These are phyloP conservation scores for Harrya chromipes DNA, from an alignment of 768 basidiomycete genomes.

Conservation along the genomic window DNA sequence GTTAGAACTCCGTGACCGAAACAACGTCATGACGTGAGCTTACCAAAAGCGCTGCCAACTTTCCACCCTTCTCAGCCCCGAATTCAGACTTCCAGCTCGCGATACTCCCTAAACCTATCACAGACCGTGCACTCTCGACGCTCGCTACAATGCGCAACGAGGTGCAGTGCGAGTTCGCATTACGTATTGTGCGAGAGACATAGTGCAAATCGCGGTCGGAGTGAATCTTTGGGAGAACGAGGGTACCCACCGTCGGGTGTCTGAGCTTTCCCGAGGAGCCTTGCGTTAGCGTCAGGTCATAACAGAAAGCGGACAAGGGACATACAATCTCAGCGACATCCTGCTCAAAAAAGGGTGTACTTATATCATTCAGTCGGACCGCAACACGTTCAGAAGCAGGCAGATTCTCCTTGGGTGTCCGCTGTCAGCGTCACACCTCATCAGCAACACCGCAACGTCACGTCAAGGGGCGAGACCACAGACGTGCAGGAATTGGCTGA, in stretches of 20 bases:
- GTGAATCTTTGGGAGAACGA: slow-evolving; percentile 87
- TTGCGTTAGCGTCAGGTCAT: slow-evolving; percentile 1
- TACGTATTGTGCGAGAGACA: slow-evolving; percentile 44
- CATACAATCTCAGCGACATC: slow-evolving; percentile 62
- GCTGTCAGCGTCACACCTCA: slow-evolving; percentile 16
- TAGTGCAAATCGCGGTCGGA: slow-evolving; percentile 60
- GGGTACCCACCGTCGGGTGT: slow-evolving; percentile 48
- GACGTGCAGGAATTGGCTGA: slow-evolving; percentile 57
- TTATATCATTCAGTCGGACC: slow-evolving; percentile 67
- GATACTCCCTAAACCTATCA: slow-evolving; percentile 67
- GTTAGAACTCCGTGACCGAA: not conserved
- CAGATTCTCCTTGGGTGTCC: slow-evolving; percentile 31
- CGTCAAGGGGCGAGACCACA: slow-evolving; percentile 16
- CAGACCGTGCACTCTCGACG: slow-evolving; percentile 77
- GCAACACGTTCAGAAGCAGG: slow-evolving; percentile 54
- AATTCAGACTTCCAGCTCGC: slow-evolving; percentile 61
- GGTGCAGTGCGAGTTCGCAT: slow-evolving; percentile 23
- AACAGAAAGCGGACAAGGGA: slow-evolving; percentile 3
- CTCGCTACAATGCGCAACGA: slow-evolving; percentile 68
- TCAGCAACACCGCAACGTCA: slow-evolving; percentile 10
- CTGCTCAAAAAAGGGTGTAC: slow-evolving; percentile 60
- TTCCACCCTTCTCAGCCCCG: slow-evolving; percentile 45
- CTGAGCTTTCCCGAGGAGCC: slow-evolving; percentile 36
- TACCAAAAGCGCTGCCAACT: slow-evolving; percentile 60
- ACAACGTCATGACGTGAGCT: not conserved